These are phyloP conservation scores for Dictyostelium purpureum DNA, from an alignment of 78 protist species.

Conservation along the genomic window DNA sequence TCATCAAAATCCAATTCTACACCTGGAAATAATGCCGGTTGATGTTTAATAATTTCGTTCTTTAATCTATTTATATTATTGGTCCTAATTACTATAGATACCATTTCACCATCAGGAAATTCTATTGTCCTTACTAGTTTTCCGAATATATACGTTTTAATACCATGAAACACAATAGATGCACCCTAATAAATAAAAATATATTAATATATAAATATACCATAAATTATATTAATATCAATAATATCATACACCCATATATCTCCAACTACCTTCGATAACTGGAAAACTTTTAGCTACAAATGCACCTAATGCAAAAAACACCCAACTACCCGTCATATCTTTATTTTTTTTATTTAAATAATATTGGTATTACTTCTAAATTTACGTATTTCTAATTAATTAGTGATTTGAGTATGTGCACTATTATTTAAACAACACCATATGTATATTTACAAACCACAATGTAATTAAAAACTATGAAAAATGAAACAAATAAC, in stretches of 20 bases:
- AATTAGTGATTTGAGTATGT: no score
- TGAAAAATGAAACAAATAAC: no score
- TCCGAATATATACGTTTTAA: slow-evolving; percentile 57
- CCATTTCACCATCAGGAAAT: slow-evolving; percentile 77
- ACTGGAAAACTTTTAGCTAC: slow-evolving; percentile 22
- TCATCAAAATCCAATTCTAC: slow-evolving; percentile 34
- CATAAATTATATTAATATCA: background rate
- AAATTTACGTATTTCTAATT: no score
- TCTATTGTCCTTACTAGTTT: slow-evolving; percentile 58
- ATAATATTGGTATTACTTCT: no score
- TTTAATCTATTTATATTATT: slow-evolving; percentile 56
- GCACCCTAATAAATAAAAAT: slow-evolving; percentile 16
- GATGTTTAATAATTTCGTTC: slow-evolving; percentile 59
- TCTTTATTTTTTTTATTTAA: no score
- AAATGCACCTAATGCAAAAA: slow-evolving; percentile 36
- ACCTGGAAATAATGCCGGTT: slow-evolving; percentile 75
- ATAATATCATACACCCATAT: slow-evolving; percentile 41
- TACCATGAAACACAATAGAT: slow-evolving; percentile 67
- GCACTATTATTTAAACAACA: no score
- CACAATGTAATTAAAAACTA: no score
- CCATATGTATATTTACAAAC: no score
- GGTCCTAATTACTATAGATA: slow-evolving; percentile 44
- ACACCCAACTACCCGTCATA: slow-evolving; percentile 27
- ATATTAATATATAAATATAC: background rate
- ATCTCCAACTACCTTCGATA: slow-evolving; percentile 58